Evolutionary conservation across 768 basidiomycete genomes (phyloP).

Genomic region (Fistulinella prunicolor): DNA sequence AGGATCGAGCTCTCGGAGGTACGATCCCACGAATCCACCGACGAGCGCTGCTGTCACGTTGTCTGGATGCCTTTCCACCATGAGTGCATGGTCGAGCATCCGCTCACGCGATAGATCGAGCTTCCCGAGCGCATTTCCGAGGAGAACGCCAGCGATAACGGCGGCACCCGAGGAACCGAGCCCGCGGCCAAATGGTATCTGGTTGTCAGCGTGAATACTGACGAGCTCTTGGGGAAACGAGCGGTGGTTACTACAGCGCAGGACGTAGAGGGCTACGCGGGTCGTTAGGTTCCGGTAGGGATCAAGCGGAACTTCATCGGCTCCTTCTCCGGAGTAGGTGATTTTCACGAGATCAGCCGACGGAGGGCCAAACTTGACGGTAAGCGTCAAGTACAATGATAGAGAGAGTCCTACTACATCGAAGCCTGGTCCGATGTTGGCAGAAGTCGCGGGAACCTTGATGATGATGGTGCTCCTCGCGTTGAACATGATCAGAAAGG

Average conservation of each 20-base stretch:
- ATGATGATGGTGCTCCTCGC: conserved; percentile 53
- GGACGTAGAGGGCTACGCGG: conserved; percentile 94
- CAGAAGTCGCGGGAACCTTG: conserved; percentile 93
- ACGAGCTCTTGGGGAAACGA: conserved; percentile 72
- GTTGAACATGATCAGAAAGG: conserved; percentile 19
- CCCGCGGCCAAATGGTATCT: conserved; percentile 97
- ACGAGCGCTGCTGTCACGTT: conserved; percentile 97
- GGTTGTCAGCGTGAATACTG: conserved; percentile 76
- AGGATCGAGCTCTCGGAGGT: conserved; percentile 84
- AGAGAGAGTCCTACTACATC: conserved; percentile 99
- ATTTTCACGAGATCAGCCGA: conserved; percentile 57
- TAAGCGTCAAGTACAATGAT: conserved; percentile 77
- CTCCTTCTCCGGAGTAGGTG: conserved; percentile 85
- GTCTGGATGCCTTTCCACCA: conserved; percentile 99
- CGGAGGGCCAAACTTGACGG: conserved; percentile 45
- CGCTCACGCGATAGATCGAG: conserved; percentile 67
- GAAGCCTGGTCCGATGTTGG: conserved; percentile 98
- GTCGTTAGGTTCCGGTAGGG: conserved; percentile 97
- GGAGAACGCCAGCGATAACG: conserved; percentile 94
- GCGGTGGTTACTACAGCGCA: conserved; percentile 79
- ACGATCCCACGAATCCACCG: conserved; percentile 96
- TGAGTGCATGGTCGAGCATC: conserved; percentile 92
- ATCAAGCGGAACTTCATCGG: conserved; percentile 86
- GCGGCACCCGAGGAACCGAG: conserved; percentile 97
- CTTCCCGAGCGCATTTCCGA: conserved; percentile 79